Evolutionary conservation across 2,329 filamentous ascomycete species (phyloP).

Genomic region (Aspergillus persii): DNA sequence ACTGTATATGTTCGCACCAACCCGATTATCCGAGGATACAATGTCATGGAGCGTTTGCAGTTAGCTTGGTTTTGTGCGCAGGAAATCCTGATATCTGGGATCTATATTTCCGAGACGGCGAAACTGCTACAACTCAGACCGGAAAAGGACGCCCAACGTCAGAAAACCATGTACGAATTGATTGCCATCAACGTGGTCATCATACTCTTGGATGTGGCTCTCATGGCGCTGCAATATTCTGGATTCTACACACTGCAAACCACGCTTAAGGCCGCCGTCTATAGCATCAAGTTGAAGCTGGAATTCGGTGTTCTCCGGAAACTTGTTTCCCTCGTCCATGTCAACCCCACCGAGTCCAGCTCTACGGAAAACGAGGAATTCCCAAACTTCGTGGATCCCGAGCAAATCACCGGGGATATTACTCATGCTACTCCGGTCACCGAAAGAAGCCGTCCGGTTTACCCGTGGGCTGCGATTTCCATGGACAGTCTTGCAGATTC

Average conservation of each 20-base stretch:
- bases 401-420: conserved; percentile 38
- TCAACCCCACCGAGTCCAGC: conserved; percentile 28
- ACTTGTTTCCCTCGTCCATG: conserved; percentile 40
- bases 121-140: conserved; percentile 40
- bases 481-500: conserved; percentile 29
- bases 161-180: conserved; percentile 48
- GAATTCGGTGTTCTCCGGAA: conserved; percentile 50
- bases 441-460: conserved; percentile 11
- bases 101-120: conserved; percentile 55
- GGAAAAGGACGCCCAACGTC: conserved; percentile 34
- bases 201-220: conserved; percentile 45
- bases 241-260: conserved; percentile 46
- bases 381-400: conserved; percentile 42
- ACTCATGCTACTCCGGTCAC: conserved; percentile 32
- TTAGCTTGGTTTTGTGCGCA: conserved; percentile 45
- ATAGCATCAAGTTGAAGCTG: conserved; percentile 51
- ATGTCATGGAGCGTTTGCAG: conserved; percentile 44
- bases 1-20: conserved; percentile 24
- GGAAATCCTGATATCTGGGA: conserved; percentile 46
- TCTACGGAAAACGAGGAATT: conserved; percentile 35
- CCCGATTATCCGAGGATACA: conserved; percentile 38
- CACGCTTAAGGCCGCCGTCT: conserved; percentile 46
- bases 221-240: conserved; percentile 45
- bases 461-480: conserved; percentile 26
- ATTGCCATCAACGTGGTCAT: conserved; percentile 50